Base-by-base conservation (phyloP, 2,329 filamentous ascomycete genomes). In the Blumeriella jaapii region DNA sequence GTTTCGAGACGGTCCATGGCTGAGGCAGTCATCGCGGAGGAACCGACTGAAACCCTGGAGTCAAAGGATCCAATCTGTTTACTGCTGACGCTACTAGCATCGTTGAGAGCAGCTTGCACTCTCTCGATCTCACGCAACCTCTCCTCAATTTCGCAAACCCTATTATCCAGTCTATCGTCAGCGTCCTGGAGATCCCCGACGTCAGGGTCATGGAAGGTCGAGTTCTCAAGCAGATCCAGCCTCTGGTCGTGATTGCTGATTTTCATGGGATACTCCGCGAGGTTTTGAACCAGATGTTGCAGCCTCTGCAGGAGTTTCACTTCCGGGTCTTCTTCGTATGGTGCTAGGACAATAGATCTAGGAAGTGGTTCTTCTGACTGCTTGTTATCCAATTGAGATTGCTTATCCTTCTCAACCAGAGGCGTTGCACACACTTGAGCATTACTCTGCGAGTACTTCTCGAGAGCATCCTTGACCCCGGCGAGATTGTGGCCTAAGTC, bases 131-230 rank as follows among this genome's bases (percentile, higher is more conserved):
- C 73, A 14, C 72, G 69, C 4, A 78, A 59, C 22, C 71, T 66
- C 17, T 67, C 68, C 54, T 86, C 81, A 5, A 86, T 61, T 23
- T 86, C 80, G 1, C 74, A 68, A 6, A 86, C 62, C 14, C 80
- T 71, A 6, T 75, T 65, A 45, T 86, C 82, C 28, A 72, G 55
- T 30, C 72, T 60, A 20, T 85, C 80, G 47, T 82, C 68, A 35
- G 69, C 74, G 13, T 83, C 78, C 12, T 75, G 63, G 31, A 82
- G 71, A 23, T 82, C 77, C 14, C 85, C 80, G 30, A 80, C 69
- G n/a, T 69, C 68, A 12, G 68, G 64, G 27, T 71, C 66, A 15
- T 74, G 73, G 49, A 85, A 82, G 0, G 79, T 85, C 1, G 70
- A 63, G 32, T 69, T 82, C 56, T 89, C 82, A 5, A 87, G 63